These are phyloP conservation scores for Arthroderma sp. DNA, from an alignment of 2,329 filamentous ascomycete genomes.

Conservation along the genomic window DNA sequence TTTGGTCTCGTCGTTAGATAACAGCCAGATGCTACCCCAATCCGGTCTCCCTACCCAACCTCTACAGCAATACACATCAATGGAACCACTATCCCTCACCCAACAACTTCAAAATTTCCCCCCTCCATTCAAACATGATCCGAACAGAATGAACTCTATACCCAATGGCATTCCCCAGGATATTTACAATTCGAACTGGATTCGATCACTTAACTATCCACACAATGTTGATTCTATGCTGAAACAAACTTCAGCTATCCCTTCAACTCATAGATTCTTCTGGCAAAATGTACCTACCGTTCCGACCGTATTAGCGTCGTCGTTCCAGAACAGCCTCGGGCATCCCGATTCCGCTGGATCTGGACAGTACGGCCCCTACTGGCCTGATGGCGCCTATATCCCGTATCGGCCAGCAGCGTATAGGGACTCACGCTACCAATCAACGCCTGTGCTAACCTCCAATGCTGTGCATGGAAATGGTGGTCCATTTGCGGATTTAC, in stretches of 20 bases:
- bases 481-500: conserved; percentile 19
- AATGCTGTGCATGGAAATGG: conserved; percentile 12
- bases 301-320: conserved; percentile 46
- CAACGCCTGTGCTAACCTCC: conserved; percentile 13
- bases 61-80: conserved; percentile 18
- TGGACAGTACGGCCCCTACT: conserved; percentile 48
- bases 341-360: conserved; percentile 46
- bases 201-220: conserved; percentile 31
- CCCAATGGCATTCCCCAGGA: conserved; percentile 18
- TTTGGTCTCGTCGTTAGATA: conserved; percentile 49
- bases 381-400: conserved; percentile 49
- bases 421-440: conserved; percentile 34
- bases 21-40: conserved; percentile 22
- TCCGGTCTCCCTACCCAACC: conserved; percentile 19
- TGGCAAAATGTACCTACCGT: conserved; percentile 37
- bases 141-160: conserved; percentile 11
- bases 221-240: conserved; percentile 49
- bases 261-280: conserved; percentile 26
- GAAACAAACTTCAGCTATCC: conserved; percentile 40
- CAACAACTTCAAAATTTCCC: conserved; percentile 24
- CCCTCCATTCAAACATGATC: conserved; percentile 25
- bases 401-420: conserved; percentile 45
- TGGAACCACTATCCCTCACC: conserved; percentile 19
- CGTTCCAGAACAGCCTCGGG: conserved; percentile 38
- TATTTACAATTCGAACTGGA: conserved; percentile 26